Base-by-base conservation (phyloP, 805 yeast genomes). In the Metschnikowia vanudenii region DNA sequence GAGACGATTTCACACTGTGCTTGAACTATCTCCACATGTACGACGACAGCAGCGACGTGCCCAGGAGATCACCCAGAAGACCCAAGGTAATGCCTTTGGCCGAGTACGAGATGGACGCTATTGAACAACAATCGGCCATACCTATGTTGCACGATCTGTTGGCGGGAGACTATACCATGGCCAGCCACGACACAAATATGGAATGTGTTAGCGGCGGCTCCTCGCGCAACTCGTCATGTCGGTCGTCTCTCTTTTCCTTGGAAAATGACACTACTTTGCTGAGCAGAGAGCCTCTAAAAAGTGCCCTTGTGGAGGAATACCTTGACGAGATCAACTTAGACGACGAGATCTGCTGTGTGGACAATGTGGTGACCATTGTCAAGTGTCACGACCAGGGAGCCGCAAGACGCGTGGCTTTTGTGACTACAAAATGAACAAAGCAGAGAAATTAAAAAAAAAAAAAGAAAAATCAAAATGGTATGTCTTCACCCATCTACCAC, bases 311-410 rank as follows among this genome's bases (percentile, higher is more conserved):
- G 37, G 64, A 61, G 4, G 45, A 45, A 7, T 56, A 56, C 22
- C 43, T 61, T 22, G 60, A 58, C 17, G 57, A 58, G 10, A 32
- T 56, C 16, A 46, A 51, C 18, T 56, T 38, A 6, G 45, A 46
- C 7, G 61, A 54, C n/a, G 47, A 53, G 41, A 50, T 63, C 13
- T 61, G 54, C 43, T 39, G 51, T 22, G 57, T 64, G n/a, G 64
- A 63, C 36, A 56, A 53, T 16, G 59, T 62, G 13, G 56, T 64
- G n/a, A 53, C 61, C 13, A 53, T 62, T 2, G 51, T 54, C 22
- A 58, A 55, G 26, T 39, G 30, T 19, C 61, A 57, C 46, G 54
- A 52, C 36, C 50, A 49, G 14, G 40, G 48, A 47, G 54, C 47
- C 46, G 42, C 54, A 12, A 43, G 45, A 18, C 41, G 44, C 13